phyloP scores from a whole-genome alignment of 108 stramenopile species.

The Skeletonema marinoi region DNA sequence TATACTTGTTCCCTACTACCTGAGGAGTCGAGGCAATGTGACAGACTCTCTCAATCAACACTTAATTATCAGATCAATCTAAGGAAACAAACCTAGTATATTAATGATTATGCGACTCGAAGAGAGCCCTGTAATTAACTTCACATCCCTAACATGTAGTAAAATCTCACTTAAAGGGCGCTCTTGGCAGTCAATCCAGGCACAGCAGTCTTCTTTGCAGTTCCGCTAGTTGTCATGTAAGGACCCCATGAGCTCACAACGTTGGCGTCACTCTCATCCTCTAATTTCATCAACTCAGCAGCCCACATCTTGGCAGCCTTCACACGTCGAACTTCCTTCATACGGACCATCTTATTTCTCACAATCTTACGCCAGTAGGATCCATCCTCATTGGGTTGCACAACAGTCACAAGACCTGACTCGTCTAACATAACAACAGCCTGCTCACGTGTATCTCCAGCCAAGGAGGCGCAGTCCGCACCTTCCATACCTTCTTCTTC shows the following conservation, averaged over 20 bases:
- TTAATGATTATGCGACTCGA: background rate
- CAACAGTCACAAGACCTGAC: conserved; percentile 58
- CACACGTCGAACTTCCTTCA: conserved; percentile 85
- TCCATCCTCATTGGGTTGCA: conserved; percentile 96
- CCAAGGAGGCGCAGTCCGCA: conserved; percentile 54
- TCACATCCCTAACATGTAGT: background rate
- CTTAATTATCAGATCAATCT: too few species aligned
- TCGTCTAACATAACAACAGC: conserved; percentile 67
- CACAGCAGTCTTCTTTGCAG: conserved; percentile 75
- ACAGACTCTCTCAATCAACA: too few species aligned
- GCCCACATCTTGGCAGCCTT: conserved; percentile 76
- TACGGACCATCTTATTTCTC: conserved; percentile 91
- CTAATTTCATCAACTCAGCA: conserved; percentile 48
- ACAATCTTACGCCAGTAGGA: conserved; percentile 93
- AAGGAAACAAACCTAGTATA: background rate
- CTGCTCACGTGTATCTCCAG: conserved; percentile 56
- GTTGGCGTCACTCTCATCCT: conserved; percentile 52
- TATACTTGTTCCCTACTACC: background rate
- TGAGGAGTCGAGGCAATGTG: too few species aligned
- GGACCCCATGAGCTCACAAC: conserved; percentile 77
- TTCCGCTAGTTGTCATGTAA: conserved; percentile 69
- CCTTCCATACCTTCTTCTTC: conserved; percentile 69
- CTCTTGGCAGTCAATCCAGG: conserved; percentile 58
- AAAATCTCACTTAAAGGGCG: background rate
- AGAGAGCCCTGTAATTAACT: background rate